phyloP scores from a whole-genome alignment of 768 basidiomycete genomes.

The Panaeolus cyanescens region DNA sequence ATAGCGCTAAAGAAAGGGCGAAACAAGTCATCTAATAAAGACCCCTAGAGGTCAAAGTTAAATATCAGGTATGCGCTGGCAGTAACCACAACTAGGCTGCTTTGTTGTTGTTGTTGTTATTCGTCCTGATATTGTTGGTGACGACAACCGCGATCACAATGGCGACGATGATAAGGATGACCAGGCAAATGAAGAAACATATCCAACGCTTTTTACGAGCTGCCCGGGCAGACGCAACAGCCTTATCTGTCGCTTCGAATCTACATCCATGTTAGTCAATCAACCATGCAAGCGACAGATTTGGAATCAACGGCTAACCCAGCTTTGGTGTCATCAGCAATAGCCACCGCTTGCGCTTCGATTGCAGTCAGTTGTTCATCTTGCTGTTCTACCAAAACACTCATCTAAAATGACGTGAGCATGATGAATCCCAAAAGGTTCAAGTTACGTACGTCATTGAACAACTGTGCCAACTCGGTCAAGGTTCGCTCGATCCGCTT shows the following conservation, averaged over 20 bases:
- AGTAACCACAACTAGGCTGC: background rate
- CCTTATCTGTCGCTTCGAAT: conserved; percentile 81
- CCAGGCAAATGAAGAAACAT: conserved; percentile 77
- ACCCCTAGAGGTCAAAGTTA: background rate
- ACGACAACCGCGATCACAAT: conserved; percentile 63
- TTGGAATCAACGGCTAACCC: conserved; percentile 55
- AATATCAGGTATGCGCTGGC: background rate
- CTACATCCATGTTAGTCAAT: conserved; percentile 37
- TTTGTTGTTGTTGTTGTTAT: conserved; percentile 25
- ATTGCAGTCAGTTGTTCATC: conserved; percentile 85
- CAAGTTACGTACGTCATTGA: conserved; percentile 78
- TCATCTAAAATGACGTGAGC: conserved; percentile 68
- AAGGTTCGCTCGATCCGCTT: conserved; percentile 93
- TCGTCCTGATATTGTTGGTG: conserved; percentile 39
- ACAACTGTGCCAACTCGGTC: conserved; percentile 90
- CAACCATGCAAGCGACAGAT: conserved; percentile 2
- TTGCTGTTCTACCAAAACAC: conserved; percentile 92
- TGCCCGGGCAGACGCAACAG: conserved; percentile 80
- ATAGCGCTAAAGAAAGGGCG: background rate
- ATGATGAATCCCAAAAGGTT: background rate
- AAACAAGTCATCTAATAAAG: background rate
- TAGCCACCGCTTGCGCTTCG: conserved; percentile 71
- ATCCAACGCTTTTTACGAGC: conserved; percentile 98
- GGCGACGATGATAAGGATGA: conserved; percentile 68
- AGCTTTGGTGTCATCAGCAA: conserved; percentile 82